These are phyloP conservation scores for Sporisorium exsertum DNA, from an alignment of 1,284 basidiomycete species.

Conservation along the genomic window DNA sequence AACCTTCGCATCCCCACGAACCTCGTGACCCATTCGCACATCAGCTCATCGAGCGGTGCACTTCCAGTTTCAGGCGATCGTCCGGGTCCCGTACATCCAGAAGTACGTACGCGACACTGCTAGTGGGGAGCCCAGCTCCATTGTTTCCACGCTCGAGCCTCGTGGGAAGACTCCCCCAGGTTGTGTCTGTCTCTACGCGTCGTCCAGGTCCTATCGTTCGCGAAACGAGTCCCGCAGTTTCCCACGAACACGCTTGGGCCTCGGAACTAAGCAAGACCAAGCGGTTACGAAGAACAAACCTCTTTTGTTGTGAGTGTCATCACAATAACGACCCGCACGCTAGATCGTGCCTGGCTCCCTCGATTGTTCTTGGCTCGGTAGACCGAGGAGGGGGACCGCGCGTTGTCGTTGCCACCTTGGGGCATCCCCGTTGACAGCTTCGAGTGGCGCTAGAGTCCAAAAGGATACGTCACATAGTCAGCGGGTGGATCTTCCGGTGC, in stretches of 20 bases:
- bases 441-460: not conserved
- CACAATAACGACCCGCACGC: not conserved
- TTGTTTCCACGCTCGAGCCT: not conserved
- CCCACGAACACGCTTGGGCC: not conserved
- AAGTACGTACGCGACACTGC: not conserved
- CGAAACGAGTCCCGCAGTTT: not conserved
- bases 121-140: not conserved
- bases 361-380: not conserved
- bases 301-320: not conserved
- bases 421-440: not conserved
- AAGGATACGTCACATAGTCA: not conserved
- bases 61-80: not conserved
- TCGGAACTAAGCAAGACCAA: not conserved
- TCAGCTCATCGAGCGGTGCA: not conserved
- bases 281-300: not conserved
- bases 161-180: not conserved
- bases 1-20: not conserved
- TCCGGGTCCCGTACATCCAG: not conserved
- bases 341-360: not conserved
- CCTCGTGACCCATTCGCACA: not conserved
- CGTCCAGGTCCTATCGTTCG: not conserved
- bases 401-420: not conserved
- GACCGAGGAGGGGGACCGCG: not conserved
- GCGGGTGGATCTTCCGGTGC: too few species aligned
- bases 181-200: not conserved